A percentile compares a stretch with the other conserved stretches of the same genome.
Conservation (phyloP, 2,329 filamentous ascomycete species). For the Rasamsonia emersonii region DNA sequence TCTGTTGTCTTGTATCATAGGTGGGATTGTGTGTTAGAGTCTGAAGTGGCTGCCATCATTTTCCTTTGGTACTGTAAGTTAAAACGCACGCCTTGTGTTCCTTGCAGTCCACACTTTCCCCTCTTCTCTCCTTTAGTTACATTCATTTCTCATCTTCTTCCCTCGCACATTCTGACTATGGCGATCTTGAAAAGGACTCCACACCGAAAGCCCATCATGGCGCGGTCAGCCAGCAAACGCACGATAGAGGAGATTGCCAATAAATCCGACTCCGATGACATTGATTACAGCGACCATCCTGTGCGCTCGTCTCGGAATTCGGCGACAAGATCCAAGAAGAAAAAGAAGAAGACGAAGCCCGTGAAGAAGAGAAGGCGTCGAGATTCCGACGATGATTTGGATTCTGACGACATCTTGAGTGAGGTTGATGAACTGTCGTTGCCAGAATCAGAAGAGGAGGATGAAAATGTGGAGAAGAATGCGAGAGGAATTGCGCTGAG, state of each 20-base stretch:
- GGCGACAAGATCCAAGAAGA: conserved; percentile 20
- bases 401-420: conserved; percentile 30
- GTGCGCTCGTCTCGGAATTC: conserved; percentile 20
- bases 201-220: conserved; percentile 18
- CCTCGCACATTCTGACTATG: conserved; percentile 8
- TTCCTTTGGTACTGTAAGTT: no score
- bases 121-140: neutral
- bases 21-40: no score
- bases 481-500: conserved; percentile 50
- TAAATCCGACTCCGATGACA: conserved; percentile 37
- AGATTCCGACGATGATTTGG: conserved; percentile 38
- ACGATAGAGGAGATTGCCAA: conserved; percentile 35
- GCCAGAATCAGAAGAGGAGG: conserved; percentile 38
- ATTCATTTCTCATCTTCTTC: neutral
- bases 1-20: no score
- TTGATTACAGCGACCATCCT: conserved; percentile 35
- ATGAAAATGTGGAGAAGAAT: conserved; percentile 42
- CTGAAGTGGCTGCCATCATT: no score
- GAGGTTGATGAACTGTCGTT: conserved; percentile 36
- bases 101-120: neutral
- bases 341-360: conserved; percentile 25
- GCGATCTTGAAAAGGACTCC: conserved; percentile 6
- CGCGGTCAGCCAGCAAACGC: conserved; percentile 26
- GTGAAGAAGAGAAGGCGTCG: conserved; percentile 32
- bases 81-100: no score